A percentile compares a stretch with the other conserved stretches of the same genome.
phyloP scores from a whole-genome alignment of 192 early-diverging fungal species.

The Phycomyces nitens region DNA sequence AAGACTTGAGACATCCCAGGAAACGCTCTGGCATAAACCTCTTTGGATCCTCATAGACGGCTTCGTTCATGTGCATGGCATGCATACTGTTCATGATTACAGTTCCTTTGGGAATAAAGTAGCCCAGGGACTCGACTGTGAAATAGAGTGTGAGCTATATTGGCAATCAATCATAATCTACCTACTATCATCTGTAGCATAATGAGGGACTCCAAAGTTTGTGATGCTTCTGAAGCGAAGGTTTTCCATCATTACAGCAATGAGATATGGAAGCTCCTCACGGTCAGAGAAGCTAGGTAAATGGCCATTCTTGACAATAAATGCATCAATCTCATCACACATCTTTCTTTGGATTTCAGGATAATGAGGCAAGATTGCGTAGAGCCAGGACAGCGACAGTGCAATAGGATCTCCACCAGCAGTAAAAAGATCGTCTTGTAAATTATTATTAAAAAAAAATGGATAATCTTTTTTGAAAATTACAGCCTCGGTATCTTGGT shows the following conservation, averaged over 20 bases:
- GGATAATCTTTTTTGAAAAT: not conserved
- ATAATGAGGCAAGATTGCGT: constrained; percentile 6
- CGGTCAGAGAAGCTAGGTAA: constrained; percentile 2
- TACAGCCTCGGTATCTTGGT: not conserved
- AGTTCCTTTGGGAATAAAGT: constrained; percentile 5
- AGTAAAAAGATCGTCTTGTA: constrained; percentile 7
- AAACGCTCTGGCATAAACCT: constrained; percentile 47
- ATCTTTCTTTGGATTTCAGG: constrained; percentile 16
- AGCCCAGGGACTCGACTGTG: constrained; percentile 15
- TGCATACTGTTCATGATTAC: constrained; percentile 44
- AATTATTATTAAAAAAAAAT: not conserved
- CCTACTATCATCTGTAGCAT: constrained; percentile 14
- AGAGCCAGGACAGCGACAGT: constrained; percentile 11
- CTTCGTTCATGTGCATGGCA: constrained; percentile 38
- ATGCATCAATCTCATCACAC: constrained; percentile 12
- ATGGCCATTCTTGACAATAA: not conserved
- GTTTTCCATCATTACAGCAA: constrained; percentile 13
- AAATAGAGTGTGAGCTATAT: constrained; percentile 28
- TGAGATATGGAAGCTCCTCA: constrained; percentile 15
- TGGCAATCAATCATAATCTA: not conserved
- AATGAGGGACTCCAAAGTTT: constrained; percentile 17
- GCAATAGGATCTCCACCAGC: constrained; percentile 7
- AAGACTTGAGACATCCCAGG: not conserved
- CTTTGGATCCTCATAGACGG: constrained; percentile 27
- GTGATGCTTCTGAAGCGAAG: constrained; percentile 9